Conservation (phyloP, 2,329 filamentous ascomycete species). For the Aspergillus costaricaensis region DNA sequence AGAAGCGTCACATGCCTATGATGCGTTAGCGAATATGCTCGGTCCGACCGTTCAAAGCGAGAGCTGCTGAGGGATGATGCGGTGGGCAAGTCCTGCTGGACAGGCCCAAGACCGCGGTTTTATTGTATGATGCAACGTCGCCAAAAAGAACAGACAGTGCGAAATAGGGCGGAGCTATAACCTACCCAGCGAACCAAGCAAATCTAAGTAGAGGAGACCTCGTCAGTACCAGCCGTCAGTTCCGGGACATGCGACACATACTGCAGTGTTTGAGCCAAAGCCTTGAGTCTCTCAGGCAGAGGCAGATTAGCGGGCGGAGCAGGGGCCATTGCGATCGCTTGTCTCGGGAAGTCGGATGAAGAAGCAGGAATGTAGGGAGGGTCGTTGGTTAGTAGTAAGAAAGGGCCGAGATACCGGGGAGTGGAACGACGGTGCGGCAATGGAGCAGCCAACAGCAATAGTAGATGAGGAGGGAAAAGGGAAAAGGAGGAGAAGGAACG, state of each 20-base stretch:
- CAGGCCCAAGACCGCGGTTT: neutral
- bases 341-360: neutral
- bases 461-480: conserved; percentile 5
- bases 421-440: conserved; percentile 4
- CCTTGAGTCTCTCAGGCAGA: conserved; percentile 71
- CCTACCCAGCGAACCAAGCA: conserved; percentile 80
- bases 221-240: conserved; percentile 21
- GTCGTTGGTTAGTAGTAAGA: no score
- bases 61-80: conserved; percentile 8
- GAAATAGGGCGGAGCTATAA: conserved; percentile 32
- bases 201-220: conserved; percentile 47
- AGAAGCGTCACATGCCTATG: conserved; percentile 83
- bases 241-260: conserved; percentile 60
- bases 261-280: conserved; percentile 85
- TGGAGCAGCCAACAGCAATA: neutral
- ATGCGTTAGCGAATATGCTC: conserved; percentile 25
- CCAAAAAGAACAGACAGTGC: neutral
- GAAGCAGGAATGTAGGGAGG: conserved; percentile 4
- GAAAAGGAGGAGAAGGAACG: conserved; percentile 1
- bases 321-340: conserved; percentile 63
- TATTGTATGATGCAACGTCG: neutral
- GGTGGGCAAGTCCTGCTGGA: neutral
- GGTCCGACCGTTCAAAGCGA: conserved; percentile 3
- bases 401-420: conserved; percentile 2
- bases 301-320: conserved; percentile 70